Conservation (phyloP, 2,329 filamentous ascomycete genomes). For the Myriangium duriaei region DNA sequence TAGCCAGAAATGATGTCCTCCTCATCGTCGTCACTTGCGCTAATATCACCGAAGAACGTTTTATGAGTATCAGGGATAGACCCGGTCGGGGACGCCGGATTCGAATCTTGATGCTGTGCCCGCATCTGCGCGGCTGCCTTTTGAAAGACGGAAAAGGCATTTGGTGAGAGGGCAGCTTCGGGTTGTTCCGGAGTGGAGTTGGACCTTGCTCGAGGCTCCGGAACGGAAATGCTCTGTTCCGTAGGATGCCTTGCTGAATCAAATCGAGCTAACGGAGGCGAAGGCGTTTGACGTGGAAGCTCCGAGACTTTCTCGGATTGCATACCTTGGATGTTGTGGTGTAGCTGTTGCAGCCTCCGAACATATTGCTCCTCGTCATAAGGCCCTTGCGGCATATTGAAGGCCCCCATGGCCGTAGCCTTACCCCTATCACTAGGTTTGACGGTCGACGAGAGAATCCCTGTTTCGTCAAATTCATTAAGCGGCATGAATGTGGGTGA, state of each 20-base stretch:
- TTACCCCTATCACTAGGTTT: constrained; percentile 69
- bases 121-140: constrained; percentile 31
- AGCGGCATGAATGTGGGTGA: constrained; percentile 55
- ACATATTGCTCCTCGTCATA: constrained; percentile 81
- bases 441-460: constrained; percentile 48
- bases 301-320: constrained; percentile 1
- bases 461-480: constrained; percentile 58
- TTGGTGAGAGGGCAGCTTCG: constrained; percentile 15
- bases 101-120: constrained; percentile 7
- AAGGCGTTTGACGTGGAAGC: constrained; percentile 1
- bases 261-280: constrained; percentile 10
- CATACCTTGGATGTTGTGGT: constrained; percentile 35
- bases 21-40: constrained; percentile 28
- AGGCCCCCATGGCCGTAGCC: constrained; percentile 60
- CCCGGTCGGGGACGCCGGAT: constrained; percentile 1
- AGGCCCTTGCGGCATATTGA: constrained; percentile 59
- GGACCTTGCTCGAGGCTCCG: constrained; percentile 18
- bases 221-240: background rate
- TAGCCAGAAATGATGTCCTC: constrained; percentile 19
- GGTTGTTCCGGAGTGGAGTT: constrained; percentile 16
- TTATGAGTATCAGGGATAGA: constrained; percentile 21
- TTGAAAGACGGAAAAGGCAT: constrained; percentile 34
- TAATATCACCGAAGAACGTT: constrained; percentile 28
- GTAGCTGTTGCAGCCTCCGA: constrained; percentile 69
- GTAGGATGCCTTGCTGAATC: constrained; percentile 11